phyloP scores from a whole-genome alignment of 208 protist genomes.

The Wallacemonas sp. region DNA sequence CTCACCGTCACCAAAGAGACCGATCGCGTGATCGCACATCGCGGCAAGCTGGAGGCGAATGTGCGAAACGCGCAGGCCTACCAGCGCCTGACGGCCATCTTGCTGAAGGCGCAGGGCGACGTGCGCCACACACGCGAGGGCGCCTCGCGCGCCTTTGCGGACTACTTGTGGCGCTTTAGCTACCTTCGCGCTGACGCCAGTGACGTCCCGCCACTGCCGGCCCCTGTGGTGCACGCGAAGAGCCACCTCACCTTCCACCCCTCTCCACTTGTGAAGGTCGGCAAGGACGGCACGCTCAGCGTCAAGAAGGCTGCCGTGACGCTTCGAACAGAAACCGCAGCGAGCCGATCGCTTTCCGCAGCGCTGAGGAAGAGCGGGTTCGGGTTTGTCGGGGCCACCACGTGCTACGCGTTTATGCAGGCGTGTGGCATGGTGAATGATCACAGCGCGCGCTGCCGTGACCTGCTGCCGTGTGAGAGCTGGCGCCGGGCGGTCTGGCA shows the following conservation, averaged over 20 bases:
- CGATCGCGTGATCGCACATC: conserved; percentile 1
- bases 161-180: background rate
- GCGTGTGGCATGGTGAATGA: conserved; percentile 6
- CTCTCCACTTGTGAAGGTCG: background rate
- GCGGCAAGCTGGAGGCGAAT: conserved; percentile 1
- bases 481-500: background rate
- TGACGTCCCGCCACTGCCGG: background rate
- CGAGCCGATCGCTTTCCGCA: background rate
- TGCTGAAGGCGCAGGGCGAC: background rate
- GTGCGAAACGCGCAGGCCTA: conserved; percentile 1
- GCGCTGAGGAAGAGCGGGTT: conserved; percentile 3
- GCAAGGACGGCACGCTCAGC: background rate
- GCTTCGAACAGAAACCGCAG: background rate
- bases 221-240: background rate
- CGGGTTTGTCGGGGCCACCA: background rate
- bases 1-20: background rate
- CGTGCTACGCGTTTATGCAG: conserved; percentile 9
- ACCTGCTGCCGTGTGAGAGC: background rate
- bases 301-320: background rate
- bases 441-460: background rate
- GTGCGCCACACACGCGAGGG: background rate
- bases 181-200: background rate
- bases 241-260: background rate
- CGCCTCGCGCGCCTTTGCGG: conserved; percentile 1
- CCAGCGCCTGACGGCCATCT: background rate